Base-by-base conservation (phyloP, 257 asterid species). In the Avicennia marina region DNA sequence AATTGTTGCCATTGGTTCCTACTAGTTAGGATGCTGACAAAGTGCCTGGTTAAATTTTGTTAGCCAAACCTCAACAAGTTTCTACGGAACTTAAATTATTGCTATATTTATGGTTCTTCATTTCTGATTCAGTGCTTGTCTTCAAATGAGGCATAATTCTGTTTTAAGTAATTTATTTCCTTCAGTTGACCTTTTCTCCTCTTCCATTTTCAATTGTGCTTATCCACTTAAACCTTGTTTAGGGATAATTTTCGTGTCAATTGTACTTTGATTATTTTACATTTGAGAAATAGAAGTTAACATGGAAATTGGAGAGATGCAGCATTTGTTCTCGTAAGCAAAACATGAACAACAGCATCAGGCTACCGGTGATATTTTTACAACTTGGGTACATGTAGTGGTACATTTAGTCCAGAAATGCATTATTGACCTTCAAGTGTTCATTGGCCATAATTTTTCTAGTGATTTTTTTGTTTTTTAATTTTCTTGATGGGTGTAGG, bases 21-120 rank as follows among this genome's bases (percentile, higher is more conserved):
- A 19, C 55, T 49, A 53, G 40, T 59, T 53, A 46, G 56, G 68
- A 54, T 53, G 43, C 51, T 56, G 20, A 54, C 20, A 8, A 22
- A 56, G 17, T 47, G 29, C 41, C 26, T 42, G 42, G 22, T 31
- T 43, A 44, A 32, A 25, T 21, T 6, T 47, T 29, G 41, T 24
- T 7, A 10, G 4, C 9, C 17, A 22, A 33, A 54, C 5, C 50
- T 25, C 62, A 5, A 57, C 15, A 34, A 42, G 53, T 13, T 50
- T 13, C 19, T 33, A 42, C 34, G 17, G 2, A 38, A 24, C 19
- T 52, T 34, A 50, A 31, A n/a, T 15, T 12, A 20, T 25, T 40
- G 26, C 34, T 67, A 19, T 29, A 4, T 4, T 29, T 29, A 4
- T 29, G 34, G 34, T 43, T 41, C 39, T 4, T 3, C 38, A 41